These are phyloP conservation scores for Bolboschoenoplectus hybrid DNA, from an alignment of 202 grass and related monocot genomes.

Conservation along the genomic window DNA sequence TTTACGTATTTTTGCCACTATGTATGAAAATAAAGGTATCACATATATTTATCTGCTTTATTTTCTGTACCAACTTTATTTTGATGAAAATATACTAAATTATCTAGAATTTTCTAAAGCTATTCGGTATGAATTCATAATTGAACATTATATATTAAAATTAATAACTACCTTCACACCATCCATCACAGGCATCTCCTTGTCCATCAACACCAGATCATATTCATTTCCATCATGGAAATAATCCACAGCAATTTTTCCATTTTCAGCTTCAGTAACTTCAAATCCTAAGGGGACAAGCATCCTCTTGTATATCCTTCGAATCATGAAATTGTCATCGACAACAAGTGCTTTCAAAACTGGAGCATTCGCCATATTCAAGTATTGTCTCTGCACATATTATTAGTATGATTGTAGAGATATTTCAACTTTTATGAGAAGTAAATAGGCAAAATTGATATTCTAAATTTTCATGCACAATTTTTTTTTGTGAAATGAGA, in stretches of 20 bases:
- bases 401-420: background rate
- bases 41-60: background rate
- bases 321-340: slow-evolving; percentile 14
- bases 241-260: slow-evolving; percentile 19
- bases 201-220: slow-evolving; percentile 37
- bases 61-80: background rate
- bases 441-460: background rate
- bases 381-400: background rate
- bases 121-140: background rate
- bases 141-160: slow-evolving; percentile 6
- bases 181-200: slow-evolving; percentile 39
- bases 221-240: slow-evolving; percentile 24
- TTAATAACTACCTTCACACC: slow-evolving; percentile 37
- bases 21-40: background rate
- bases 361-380: background rate
- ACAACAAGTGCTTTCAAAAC: slow-evolving; percentile 40
- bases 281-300: background rate
- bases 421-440: slow-evolving; percentile 21
- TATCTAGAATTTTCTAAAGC: background rate
- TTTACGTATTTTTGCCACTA: background rate
- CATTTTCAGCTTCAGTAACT: slow-evolving; percentile 29
- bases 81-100: background rate
- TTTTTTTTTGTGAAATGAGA: background rate
- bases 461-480: background rate
- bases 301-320: background rate